Evolutionary conservation across 2,329 filamentous ascomycete species (phyloP).

Genomic region (Tolypocladium ovalisporum): DNA sequence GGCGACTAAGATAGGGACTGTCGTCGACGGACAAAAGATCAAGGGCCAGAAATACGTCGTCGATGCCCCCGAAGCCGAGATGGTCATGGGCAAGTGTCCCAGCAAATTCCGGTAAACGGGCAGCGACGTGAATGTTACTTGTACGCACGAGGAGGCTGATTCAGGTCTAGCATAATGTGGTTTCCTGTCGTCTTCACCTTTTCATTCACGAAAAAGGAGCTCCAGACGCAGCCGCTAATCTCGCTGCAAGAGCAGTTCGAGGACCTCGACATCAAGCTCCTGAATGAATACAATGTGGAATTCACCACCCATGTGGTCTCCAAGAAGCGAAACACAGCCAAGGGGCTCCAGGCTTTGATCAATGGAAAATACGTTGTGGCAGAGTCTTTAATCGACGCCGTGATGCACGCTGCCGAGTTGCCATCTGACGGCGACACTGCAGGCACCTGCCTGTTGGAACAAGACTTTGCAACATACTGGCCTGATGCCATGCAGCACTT

Average conservation of each 20-base stretch:
- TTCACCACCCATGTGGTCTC: conserved; percentile 81
- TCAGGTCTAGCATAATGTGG: conserved; percentile 57
- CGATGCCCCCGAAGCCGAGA: conserved; percentile 38
- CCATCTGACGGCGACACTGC: conserved; percentile 35
- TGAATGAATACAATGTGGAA: conserved; percentile 57
- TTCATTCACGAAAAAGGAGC: conserved; percentile 54
- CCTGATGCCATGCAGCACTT: conserved; percentile 63
- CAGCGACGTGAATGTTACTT: background rate
- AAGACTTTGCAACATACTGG: conserved; percentile 71
- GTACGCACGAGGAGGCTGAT: background rate
- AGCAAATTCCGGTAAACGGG: conserved; percentile 44
- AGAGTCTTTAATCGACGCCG: conserved; percentile 59
- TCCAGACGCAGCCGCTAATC: conserved; percentile 52
- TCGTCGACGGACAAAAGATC: conserved; percentile 62
- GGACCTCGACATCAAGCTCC: conserved; percentile 78
- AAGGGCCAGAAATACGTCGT: conserved; percentile 50
- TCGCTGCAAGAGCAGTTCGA: conserved; percentile 51
- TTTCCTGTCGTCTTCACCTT: conserved; percentile 71
- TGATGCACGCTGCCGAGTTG: conserved; percentile 49
- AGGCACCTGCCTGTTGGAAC: conserved; percentile 51
- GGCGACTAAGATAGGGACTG: conserved; percentile 75
- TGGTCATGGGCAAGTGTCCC: conserved; percentile 63
- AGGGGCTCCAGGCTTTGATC: conserved; percentile 76
- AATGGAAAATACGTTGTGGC: conserved; percentile 71
- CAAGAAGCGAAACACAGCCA: conserved; percentile 81